These are phyloP conservation scores for Phytophthora capsici DNA, from an alignment of 352 stramenopile genomes.

Conservation along the genomic window DNA sequence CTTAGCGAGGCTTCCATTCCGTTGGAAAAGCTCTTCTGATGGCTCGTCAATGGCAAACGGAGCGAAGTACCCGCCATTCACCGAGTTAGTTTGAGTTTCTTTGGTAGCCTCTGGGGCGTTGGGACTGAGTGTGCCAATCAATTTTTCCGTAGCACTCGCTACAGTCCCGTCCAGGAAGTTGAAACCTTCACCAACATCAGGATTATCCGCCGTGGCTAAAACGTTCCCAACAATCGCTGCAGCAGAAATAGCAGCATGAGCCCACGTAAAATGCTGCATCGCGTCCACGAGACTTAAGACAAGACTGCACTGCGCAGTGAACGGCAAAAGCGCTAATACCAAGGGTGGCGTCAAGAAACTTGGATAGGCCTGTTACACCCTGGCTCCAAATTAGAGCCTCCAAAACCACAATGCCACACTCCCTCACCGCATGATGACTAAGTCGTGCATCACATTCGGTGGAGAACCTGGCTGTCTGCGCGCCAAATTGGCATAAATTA, in stretches of 20 bases:
- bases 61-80: conserved; percentile 31
- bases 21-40: conserved; percentile 50
- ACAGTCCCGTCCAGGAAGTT: conserved; percentile 20
- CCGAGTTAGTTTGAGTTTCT: conserved; percentile 5
- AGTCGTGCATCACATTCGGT: neutral
- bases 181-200: conserved; percentile 27
- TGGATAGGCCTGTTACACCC: conserved; percentile 6
- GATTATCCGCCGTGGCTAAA: conserved; percentile 8
- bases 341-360: conserved; percentile 7
- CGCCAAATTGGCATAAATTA: neutral
- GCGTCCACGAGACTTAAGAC: neutral
- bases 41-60: conserved; percentile 51
- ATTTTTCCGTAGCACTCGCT: conserved; percentile 14
- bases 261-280: conserved; percentile 4
- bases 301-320: conserved; percentile 10
- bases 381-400: too few relatives aligned
- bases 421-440: conserved; percentile 2
- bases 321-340: conserved; percentile 5
- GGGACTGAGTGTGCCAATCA: conserved; percentile 18
- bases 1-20: conserved; percentile 47
- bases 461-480: neutral
- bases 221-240: neutral
- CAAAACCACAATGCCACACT: neutral
- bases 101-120: neutral
- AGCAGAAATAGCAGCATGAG: neutral